These are phyloP conservation scores for Neonectria hederae DNA, from an alignment of 2,329 filamentous ascomycete species.

Conservation along the genomic window DNA sequence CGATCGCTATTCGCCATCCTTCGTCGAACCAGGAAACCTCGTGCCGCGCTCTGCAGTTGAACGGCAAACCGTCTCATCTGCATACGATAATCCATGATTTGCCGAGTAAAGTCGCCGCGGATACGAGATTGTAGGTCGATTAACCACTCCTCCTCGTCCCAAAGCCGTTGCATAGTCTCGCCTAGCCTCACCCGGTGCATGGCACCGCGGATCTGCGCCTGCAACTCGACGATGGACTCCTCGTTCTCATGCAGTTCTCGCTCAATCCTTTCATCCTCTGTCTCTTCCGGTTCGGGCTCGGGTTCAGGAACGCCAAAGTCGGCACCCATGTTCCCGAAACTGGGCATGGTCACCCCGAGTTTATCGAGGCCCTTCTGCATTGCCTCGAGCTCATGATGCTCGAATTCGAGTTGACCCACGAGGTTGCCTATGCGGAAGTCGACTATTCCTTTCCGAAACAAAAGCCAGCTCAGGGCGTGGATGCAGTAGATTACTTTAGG, in stretches of 20 bases:
- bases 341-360: conserved; percentile 94
- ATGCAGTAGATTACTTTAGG: conserved; percentile 99
- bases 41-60: conserved; percentile 79
- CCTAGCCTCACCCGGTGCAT: conserved; percentile 80
- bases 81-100: conserved; percentile 82
- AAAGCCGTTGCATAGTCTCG: conserved; percentile 85
- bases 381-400: conserved; percentile 95
- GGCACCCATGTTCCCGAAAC: conserved; percentile 96
- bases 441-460: conserved; percentile 93
- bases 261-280: conserved; percentile 87
- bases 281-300: conserved; percentile 81
- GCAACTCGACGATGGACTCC: conserved; percentile 77
- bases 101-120: conserved; percentile 85
- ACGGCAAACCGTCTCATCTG: conserved; percentile 85
- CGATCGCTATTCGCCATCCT: conserved; percentile 69
- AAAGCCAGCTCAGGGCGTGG: conserved; percentile 95
- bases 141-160: conserved; percentile 83
- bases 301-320: conserved; percentile 87
- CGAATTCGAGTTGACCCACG: conserved; percentile 95
- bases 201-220: conserved; percentile 86
- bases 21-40: conserved; percentile 78
- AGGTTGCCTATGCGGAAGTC: conserved; percentile 97
- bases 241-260: conserved; percentile 84
- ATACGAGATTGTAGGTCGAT: conserved; percentile 87
- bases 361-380: conserved; percentile 98